phyloP scores from a whole-genome alignment of 306 rosid species.

The Quercus berberidifolia region DNA sequence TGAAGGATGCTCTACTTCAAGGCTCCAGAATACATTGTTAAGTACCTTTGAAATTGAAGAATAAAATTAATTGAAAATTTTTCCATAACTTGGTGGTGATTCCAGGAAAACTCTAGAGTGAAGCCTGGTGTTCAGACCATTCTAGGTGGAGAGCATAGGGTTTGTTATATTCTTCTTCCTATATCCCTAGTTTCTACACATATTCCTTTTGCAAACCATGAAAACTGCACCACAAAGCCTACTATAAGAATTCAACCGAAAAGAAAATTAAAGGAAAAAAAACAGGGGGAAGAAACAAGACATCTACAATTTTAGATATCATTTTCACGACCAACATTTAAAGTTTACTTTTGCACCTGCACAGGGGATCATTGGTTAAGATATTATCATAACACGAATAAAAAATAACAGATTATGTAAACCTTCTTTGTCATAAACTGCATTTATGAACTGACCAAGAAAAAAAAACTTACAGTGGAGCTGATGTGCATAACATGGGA shows the following conservation, averaged over 20 bases:
- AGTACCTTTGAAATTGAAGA: no score
- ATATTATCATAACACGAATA: not conserved
- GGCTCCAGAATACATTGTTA: no score
- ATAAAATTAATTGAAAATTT: no score
- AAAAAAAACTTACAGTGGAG: constrained; percentile 72
- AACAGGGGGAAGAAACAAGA: not conserved
- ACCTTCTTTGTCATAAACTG: not conserved
- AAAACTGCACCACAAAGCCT: not conserved
- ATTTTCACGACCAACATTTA: not conserved
- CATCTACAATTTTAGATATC: not conserved
- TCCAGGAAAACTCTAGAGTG: no score
- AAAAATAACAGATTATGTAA: not conserved
- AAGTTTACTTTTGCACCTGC: not conserved
- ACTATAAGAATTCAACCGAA: not conserved
- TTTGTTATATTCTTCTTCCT: no score
- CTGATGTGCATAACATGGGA: constrained; percentile 99
- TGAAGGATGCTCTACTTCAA: no score
- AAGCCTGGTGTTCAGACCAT: no score
- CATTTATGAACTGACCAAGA: not conserved
- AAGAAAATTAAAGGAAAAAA: not conserved
- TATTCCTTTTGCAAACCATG: no score
- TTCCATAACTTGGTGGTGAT: no score
- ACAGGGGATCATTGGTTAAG: not conserved
- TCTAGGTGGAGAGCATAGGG: no score
- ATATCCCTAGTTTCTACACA: no score